Evolutionary conservation across 164 flowering plant species (phyloP).

Genomic region (Buxus sempervirens): DNA sequence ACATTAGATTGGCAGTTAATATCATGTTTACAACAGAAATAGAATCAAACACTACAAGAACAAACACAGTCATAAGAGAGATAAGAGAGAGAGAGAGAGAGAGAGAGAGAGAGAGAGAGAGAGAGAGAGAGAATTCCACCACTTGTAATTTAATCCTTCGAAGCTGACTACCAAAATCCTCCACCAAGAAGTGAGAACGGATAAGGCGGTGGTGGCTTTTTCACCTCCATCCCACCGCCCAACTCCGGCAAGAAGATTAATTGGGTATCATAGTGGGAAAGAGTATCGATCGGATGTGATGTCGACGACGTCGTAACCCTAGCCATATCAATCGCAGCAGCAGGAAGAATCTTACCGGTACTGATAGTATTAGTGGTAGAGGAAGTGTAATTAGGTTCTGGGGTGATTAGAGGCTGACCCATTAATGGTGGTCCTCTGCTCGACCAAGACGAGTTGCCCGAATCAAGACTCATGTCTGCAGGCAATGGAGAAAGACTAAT

Average conservation of each 20-base stretch:
- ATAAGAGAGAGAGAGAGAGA: background rate
- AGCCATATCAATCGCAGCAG: too few species aligned
- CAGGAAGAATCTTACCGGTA: too few species aligned
- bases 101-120: background rate
- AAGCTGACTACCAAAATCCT: constrained; percentile 32
- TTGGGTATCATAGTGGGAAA: background rate
- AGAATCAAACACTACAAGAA: too few species aligned
- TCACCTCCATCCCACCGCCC: constrained; percentile 20
- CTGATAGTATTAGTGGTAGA: too few species aligned
- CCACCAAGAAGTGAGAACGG: constrained; percentile 60
- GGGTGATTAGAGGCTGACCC: constrained; percentile 10
- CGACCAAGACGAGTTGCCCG: constrained; percentile 10
- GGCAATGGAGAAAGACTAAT: constrained; percentile 4
- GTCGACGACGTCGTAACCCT: background rate
- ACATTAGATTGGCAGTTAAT: too few species aligned
- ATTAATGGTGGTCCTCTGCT: constrained; percentile 1
- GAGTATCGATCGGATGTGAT: background rate
- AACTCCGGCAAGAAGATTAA: constrained; percentile 21
- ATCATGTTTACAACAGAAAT: too few species aligned
- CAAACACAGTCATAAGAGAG: too few species aligned
- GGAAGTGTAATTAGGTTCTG: constrained; percentile 1
- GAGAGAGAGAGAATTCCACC: constrained; percentile 4
- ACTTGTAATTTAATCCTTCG: background rate
- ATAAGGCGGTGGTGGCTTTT: constrained; percentile 33
- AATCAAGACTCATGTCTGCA: constrained; percentile 5